Evolutionary conservation across 305 asterid species (phyloP).

Genomic region (Coffea humblotiana): DNA sequence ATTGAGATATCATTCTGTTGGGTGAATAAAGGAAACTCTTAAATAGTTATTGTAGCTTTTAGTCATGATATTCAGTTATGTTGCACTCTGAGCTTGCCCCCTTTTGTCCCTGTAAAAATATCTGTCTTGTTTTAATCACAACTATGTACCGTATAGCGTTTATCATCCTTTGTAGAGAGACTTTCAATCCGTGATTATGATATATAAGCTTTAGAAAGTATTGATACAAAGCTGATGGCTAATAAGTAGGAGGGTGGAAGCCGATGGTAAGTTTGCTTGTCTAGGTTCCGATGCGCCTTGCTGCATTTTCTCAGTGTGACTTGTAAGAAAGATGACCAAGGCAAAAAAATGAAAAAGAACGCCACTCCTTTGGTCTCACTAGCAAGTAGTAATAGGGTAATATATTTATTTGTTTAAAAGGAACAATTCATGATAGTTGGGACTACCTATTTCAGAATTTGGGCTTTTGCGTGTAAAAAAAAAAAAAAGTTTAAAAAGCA

Average conservation of each 20-base stretch:
- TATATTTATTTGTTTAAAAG: too few relatives aligned
- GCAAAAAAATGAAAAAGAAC: not conserved
- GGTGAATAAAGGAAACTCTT: conserved; percentile 10
- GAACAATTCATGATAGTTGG: too few relatives aligned
- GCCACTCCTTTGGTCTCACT: not conserved
- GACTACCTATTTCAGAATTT: too few relatives aligned
- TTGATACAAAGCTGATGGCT: not conserved
- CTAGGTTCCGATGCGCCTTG: not conserved
- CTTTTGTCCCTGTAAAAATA: conserved; percentile 31
- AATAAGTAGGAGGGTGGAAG: not conserved
- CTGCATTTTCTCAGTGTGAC: not conserved
- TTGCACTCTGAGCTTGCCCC: conserved; percentile 13
- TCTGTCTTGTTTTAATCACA: conserved; percentile 12
- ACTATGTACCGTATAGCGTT: not conserved
- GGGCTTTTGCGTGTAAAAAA: too few relatives aligned
- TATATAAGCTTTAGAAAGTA: not conserved
- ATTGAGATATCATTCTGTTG: conserved; percentile 32
- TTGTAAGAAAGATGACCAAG: not conserved
- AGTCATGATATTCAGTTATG: conserved; percentile 13
- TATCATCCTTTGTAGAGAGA: not conserved
- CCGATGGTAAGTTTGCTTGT: not conserved
- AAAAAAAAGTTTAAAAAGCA: too few relatives aligned
- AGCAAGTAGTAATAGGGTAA: too few relatives aligned
- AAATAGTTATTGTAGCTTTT: conserved; percentile 15
- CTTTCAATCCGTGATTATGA: not conserved